phyloP scores from a whole-genome alignment of 257 asterid genomes.

The Agastache rugosa region DNA sequence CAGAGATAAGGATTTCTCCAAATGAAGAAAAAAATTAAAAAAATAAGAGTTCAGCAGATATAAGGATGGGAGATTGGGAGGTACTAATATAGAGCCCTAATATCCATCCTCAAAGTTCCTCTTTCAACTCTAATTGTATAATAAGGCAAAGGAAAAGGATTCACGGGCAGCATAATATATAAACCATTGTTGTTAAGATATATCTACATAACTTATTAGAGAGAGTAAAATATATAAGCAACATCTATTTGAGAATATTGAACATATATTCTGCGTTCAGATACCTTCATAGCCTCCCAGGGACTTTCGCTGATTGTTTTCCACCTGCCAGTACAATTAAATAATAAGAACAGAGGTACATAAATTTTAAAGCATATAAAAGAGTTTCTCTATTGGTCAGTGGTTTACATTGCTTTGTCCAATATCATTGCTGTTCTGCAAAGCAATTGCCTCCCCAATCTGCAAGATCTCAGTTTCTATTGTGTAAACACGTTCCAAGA shows the following conservation, averaged over 20 bases:
- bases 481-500: constrained; percentile 87
- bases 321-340: constrained; percentile 54
- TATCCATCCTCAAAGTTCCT: constrained; percentile 12
- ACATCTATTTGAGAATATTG: constrained; percentile 6
- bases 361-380: constrained; percentile 20
- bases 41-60: not conserved
- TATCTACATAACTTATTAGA: not conserved
- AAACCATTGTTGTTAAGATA: not conserved
- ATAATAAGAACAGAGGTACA: constrained; percentile 17
- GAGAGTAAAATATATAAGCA: constrained; percentile 15
- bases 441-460: constrained; percentile 78
- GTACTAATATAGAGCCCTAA: constrained; percentile 4
- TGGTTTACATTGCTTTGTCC: constrained; percentile 62
- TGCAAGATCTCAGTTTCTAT: constrained; percentile 91
- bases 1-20: constrained; percentile 22
- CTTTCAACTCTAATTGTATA: constrained; percentile 16
- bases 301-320: constrained; percentile 56
- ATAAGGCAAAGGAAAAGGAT: constrained; percentile 1
- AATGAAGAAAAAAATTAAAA: not conserved
- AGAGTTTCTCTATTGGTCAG: constrained; percentile 26
- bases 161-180: not conserved
- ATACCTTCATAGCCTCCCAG: constrained; percentile 69
- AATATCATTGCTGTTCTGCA: constrained; percentile 64
- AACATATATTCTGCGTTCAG: constrained; percentile 18
- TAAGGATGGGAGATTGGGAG: constrained; percentile 1